phyloP scores from a whole-genome alignment of 179 eudicot genomes.

The Spergularia azorica region DNA sequence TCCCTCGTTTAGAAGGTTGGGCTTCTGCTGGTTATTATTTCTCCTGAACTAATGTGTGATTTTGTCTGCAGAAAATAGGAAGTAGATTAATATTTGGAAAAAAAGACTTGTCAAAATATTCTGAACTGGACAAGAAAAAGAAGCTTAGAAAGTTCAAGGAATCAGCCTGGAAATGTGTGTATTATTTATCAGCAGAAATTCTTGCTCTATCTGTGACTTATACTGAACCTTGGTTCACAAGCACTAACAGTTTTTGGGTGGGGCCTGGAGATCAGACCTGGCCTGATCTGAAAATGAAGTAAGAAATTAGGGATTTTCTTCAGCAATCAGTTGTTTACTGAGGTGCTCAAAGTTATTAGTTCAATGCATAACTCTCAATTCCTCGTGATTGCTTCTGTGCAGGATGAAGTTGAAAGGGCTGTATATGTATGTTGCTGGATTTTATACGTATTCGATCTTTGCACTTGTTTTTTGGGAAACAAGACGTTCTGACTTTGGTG shows the following conservation, averaged over 20 bases:
- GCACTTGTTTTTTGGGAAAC: constrained; percentile 97
- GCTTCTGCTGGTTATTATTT: not conserved
- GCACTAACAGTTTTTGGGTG: constrained; percentile 71
- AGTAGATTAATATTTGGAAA: constrained; percentile 64
- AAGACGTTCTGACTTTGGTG: constrained; percentile 95
- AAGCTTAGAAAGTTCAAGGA: constrained; percentile 90
- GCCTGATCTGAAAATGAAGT: constrained; percentile 91
- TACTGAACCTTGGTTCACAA: constrained; percentile 87
- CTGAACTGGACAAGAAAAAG: constrained; percentile 50
- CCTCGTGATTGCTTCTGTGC: constrained; percentile 25
- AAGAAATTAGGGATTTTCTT: constrained; percentile 32
- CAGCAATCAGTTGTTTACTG: not conserved
- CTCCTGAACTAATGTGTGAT: not conserved
- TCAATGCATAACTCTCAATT: not conserved
- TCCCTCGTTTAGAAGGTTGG: no score
- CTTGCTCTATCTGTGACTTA: constrained; percentile 75
- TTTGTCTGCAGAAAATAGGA: constrained; percentile 67
- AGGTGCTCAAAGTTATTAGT: not conserved
- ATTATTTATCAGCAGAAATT: constrained; percentile 87
- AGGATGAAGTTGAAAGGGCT: constrained; percentile 84
- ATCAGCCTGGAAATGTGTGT: constrained; percentile 95
- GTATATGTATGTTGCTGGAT: constrained; percentile 92
- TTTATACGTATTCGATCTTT: constrained; percentile 90
- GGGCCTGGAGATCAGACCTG: constrained; percentile 94
- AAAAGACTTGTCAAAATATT: constrained; percentile 40